Evolutionary conservation across 139 green algal genomes (phyloP).

Genomic region (Trebouxia sp.): DNA sequence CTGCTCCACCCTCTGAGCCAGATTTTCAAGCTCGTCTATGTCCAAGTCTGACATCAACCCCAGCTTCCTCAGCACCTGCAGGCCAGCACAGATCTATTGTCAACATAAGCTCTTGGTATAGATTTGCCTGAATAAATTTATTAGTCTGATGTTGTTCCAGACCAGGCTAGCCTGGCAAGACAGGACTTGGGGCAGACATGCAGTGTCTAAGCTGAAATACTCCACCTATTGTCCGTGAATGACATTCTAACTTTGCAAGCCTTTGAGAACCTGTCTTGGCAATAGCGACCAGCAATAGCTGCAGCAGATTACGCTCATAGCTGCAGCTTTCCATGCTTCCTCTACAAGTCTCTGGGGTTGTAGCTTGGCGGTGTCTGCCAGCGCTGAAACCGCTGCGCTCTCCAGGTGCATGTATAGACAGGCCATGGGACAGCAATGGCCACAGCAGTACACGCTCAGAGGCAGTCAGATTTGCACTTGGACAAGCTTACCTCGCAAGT

Average conservation of each 20-base stretch:
- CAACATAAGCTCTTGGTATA: neutral
- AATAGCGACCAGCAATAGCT: slow-evolving; percentile 79
- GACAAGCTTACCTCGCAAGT: slow-evolving; percentile 42
- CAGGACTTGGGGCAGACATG: too few relatives aligned
- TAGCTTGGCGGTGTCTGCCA: too few relatives aligned
- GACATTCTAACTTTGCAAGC: slow-evolving; percentile 41
- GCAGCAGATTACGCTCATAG: slow-evolving; percentile 78
- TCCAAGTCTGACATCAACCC: slow-evolving; percentile 45
- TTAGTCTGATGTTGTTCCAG: too few relatives aligned
- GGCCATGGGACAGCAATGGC: too few relatives aligned
- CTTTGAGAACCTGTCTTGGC: slow-evolving; percentile 75
- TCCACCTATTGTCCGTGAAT: too few relatives aligned
- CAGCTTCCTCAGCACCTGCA: slow-evolving; percentile 57
- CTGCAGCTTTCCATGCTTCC: slow-evolving; percentile 54
- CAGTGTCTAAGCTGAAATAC: too few relatives aligned
- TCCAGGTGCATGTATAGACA: slow-evolving; percentile 86
- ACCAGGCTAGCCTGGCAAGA: too few relatives aligned
- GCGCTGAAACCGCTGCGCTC: too few relatives aligned
- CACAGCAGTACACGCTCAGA: too few relatives aligned
- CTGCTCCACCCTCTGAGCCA: slow-evolving; percentile 50
- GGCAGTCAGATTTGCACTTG: too few relatives aligned
- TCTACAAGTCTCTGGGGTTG: too few relatives aligned
- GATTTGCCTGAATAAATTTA: too few relatives aligned
- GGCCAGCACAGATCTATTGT: neutral
- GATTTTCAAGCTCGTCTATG: slow-evolving; percentile 57